Evolutionary conservation across 2,329 filamentous ascomycete species (phyloP).

Genomic region (Claviceps sp.): DNA sequence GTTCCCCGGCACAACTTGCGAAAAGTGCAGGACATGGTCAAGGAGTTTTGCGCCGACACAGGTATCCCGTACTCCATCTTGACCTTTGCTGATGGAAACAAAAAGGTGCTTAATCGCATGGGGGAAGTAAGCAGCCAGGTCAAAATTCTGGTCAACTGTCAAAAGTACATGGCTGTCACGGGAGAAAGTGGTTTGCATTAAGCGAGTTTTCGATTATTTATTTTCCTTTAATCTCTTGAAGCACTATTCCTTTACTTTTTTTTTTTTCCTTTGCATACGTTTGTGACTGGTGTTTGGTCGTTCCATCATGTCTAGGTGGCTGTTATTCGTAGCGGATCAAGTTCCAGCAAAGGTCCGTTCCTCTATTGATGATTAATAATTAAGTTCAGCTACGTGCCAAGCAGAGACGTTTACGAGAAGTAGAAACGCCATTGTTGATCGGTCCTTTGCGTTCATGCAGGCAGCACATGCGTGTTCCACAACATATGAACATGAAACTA

Average conservation of each 20-base stretch:
- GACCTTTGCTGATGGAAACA: slow-evolving; percentile 50
- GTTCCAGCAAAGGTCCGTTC: too few species aligned
- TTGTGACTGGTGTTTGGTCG: neutral
- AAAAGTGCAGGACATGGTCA: slow-evolving; percentile 43
- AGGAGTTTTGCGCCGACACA: slow-evolving; percentile 51
- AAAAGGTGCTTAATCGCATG: slow-evolving; percentile 32
- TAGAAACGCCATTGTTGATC: too few species aligned
- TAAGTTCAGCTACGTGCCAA: too few species aligned
- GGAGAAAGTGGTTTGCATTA: slow-evolving; percentile 27
- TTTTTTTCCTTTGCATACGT: too few species aligned
- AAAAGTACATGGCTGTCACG: slow-evolving; percentile 34
- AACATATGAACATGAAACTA: too few species aligned
- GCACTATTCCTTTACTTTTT: neutral
- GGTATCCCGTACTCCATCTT: slow-evolving; percentile 48
- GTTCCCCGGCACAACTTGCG: slow-evolving; percentile 57
- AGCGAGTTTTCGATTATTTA: neutral
- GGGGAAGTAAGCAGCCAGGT: slow-evolving; percentile 49
- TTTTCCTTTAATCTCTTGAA: neutral
- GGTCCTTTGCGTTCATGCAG: too few species aligned
- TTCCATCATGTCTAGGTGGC: neutral
- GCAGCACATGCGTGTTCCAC: too few species aligned
- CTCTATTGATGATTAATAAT: too few species aligned
- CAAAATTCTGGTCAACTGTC: slow-evolving; percentile 43
- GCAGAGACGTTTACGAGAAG: too few species aligned
- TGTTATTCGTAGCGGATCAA: too few species aligned